phyloP scores from a whole-genome alignment of 768 basidiomycete species.

The Steccherinum ochraceum region DNA sequence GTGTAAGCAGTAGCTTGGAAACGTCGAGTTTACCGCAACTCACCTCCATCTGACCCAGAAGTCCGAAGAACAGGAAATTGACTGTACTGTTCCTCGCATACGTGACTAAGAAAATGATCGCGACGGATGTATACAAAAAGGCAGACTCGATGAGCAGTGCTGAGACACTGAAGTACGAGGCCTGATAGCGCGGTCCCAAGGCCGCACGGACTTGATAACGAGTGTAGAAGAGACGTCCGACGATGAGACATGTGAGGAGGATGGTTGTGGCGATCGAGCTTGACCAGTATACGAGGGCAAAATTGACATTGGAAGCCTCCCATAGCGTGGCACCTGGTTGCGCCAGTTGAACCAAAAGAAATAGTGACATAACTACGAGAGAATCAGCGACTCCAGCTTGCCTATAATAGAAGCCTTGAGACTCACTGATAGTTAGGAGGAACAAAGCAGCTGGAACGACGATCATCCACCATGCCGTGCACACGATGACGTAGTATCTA shows the following conservation, averaged over 20 bases:
- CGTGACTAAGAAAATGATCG: slow-evolving; percentile 19
- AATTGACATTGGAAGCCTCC: slow-evolving; percentile 8
- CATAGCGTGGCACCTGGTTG: slow-evolving; percentile 11
- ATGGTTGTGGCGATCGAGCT: slow-evolving; percentile 17
- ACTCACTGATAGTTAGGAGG: slow-evolving; percentile 12
- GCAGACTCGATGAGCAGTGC: slow-evolving; percentile 24
- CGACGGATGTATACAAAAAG: slow-evolving; percentile 16
- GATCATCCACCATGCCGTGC: slow-evolving; percentile 9
- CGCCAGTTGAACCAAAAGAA: slow-evolving; percentile 14
- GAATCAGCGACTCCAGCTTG: not conserved
- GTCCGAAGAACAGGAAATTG: slow-evolving; percentile 14
- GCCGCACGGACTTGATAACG: slow-evolving; percentile 18
- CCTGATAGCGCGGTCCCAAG: slow-evolving; percentile 6
- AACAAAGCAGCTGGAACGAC: slow-evolving; percentile 7
- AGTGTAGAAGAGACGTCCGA: slow-evolving; percentile 14
- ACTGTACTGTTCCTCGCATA: slow-evolving; percentile 14
- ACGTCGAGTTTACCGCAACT: too few relatives aligned
- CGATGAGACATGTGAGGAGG: slow-evolving; percentile 17
- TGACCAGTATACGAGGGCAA: slow-evolving; percentile 18
- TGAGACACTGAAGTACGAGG: slow-evolving; percentile 15
- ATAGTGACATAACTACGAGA: slow-evolving; percentile 9
- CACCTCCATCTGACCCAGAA: slow-evolving; percentile 19
- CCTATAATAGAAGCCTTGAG: not conserved
- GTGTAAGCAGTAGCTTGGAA: not conserved
- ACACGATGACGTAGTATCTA: slow-evolving; percentile 14